Percentiles rank a stretch among this genome's conserved stretches.
These are phyloP conservation scores for Talaromyces wortmannii DNA, from an alignment of 495 filamentous ascomycete species.

Conservation along the genomic window DNA sequence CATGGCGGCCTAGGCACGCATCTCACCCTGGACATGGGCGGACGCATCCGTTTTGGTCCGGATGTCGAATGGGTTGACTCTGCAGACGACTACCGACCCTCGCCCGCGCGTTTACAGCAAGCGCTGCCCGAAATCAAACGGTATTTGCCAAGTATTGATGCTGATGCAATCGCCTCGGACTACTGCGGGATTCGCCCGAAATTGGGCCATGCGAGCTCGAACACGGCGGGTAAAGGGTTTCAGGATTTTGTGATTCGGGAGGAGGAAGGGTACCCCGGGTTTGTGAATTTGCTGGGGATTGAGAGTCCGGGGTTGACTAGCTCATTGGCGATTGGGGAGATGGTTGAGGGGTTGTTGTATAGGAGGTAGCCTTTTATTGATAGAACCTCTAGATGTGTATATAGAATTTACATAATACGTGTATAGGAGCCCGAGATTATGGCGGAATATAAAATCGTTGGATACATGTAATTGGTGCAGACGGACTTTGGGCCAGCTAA, in stretches of 20 bases:
- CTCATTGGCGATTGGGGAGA: slow-evolving; percentile 79
- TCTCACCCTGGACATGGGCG: slow-evolving; percentile 82
- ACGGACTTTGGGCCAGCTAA: too few species aligned
- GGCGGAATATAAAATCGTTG: too few species aligned
- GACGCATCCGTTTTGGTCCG: slow-evolving; percentile 84
- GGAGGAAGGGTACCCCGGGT: slow-evolving; percentile 79
- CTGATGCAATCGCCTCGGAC: slow-evolving; percentile 62
- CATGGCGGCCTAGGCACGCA: slow-evolving; percentile 86
- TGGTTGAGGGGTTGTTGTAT: slow-evolving; percentile 72
- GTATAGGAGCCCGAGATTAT: too few species aligned
- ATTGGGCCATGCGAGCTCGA: slow-evolving; percentile 51
- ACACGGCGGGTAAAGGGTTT: slow-evolving; percentile 57
- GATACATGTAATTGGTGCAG: too few species aligned
- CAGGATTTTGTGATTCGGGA: slow-evolving; percentile 78
- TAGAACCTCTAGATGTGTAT: too few species aligned
- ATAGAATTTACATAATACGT: too few species aligned
- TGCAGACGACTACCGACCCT: slow-evolving; percentile 47
- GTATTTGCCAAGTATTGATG: slow-evolving; percentile 71
- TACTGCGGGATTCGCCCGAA: slow-evolving; percentile 93
- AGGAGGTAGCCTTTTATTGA: slow-evolving; percentile 1
- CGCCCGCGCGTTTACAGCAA: slow-evolving; percentile 49
- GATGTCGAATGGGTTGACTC: slow-evolving; percentile 89
- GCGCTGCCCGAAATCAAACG: slow-evolving; percentile 68
- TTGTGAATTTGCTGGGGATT: slow-evolving; percentile 88
- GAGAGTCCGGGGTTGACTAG: slow-evolving; percentile 94